Conservation (phyloP, 2,329 filamentous ascomycete genomes). For the Botrytis medusae region DNA sequence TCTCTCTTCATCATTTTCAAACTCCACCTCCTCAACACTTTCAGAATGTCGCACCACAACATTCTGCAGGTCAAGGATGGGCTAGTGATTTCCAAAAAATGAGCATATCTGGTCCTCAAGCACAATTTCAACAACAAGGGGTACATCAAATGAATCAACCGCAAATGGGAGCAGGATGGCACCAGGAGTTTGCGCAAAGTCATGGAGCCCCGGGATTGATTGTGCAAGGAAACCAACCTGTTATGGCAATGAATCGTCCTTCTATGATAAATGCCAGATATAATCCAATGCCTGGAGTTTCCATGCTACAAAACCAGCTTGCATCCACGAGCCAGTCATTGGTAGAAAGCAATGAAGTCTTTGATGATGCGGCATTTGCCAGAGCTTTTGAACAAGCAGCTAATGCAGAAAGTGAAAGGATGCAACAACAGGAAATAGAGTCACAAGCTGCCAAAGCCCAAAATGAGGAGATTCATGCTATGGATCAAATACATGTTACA, state of each 20-base stretch:
- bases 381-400: constrained; percentile 49
- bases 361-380: constrained; percentile 57
- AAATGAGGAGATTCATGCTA: constrained; percentile 10
- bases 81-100: constrained; percentile 49
- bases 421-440: constrained; percentile 29
- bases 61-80: constrained; percentile 38
- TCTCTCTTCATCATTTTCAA: constrained; percentile 29
- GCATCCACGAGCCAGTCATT: constrained; percentile 27
- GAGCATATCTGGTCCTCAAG: constrained; percentile 42
- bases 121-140: constrained; percentile 38
- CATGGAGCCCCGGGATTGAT: neutral
- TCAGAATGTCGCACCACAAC: constrained; percentile 25
- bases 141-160: constrained; percentile 29
- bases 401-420: constrained; percentile 26
- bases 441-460: constrained; percentile 23
- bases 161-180: constrained; percentile 47
- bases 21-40: constrained; percentile 27
- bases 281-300: constrained; percentile 23
- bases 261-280: constrained; percentile 1
- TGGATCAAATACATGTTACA: constrained; percentile 25
- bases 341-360: constrained; percentile 44
- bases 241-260: constrained; percentile 22
- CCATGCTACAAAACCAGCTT: constrained; percentile 16
- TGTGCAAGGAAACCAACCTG: constrained; percentile 10
- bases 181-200: constrained; percentile 53